Conservation (phyloP, 805 yeast genomes). For the Ogataea glucozyma region DNA sequence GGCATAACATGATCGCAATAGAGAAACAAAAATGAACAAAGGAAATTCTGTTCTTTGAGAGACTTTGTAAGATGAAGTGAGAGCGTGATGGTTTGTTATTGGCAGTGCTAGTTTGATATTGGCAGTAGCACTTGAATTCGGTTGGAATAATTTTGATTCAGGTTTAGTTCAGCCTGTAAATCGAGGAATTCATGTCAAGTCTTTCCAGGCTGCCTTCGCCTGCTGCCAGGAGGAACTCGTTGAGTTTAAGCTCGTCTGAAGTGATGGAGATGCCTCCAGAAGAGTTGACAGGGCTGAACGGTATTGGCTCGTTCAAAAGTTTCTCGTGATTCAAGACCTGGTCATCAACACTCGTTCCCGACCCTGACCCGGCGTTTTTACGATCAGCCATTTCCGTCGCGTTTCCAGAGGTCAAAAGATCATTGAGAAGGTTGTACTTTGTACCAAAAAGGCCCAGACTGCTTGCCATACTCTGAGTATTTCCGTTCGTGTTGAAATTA, state of each 20-base stretch:
- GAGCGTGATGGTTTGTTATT: too few species aligned
- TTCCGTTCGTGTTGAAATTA: neutral
- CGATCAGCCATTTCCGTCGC: neutral
- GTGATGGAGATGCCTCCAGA: conserved; percentile 18
- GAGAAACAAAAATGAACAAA: neutral
- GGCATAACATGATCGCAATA: conserved; percentile 1
- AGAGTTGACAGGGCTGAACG: conserved; percentile 27
- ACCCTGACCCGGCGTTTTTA: conserved; percentile 3
- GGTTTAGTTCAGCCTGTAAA: conserved; percentile 40
- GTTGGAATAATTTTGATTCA: neutral
- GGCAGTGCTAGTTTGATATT: too few species aligned
- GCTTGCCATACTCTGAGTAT: conserved; percentile 23
- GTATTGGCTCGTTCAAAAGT: conserved; percentile 30
- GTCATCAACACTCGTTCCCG: conserved; percentile 8
- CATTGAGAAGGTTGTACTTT: conserved; percentile 25
- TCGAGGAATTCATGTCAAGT: conserved; percentile 45
- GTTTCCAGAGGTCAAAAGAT: conserved; percentile 17
- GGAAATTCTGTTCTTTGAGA: neutral
- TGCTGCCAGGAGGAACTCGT: conserved; percentile 55
- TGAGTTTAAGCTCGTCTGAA: conserved; percentile 41
- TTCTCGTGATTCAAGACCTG: conserved; percentile 21
- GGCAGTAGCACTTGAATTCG: too few species aligned
- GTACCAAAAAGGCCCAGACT: conserved; percentile 29
- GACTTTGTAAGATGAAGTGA: neutral
- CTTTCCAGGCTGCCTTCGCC: conserved; percentile 57